phyloP scores from a whole-genome alignment of 1,284 basidiomycete genomes.

The Xerocomus nothofagi region DNA sequence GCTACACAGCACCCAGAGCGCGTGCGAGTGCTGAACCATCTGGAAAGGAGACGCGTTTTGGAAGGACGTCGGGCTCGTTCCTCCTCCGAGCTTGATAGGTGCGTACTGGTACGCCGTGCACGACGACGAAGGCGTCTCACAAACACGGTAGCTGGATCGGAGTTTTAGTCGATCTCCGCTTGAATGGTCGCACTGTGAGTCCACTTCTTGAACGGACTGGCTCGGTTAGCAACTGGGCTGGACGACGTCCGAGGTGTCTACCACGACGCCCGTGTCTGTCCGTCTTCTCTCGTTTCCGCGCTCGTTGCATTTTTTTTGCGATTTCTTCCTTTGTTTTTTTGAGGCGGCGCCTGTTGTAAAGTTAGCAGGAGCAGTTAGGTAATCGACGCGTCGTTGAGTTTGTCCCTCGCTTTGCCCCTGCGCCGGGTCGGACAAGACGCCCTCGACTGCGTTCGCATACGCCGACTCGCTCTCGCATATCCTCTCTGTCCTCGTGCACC shows the following conservation, averaged over 20 bases:
- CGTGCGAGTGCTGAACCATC: background rate
- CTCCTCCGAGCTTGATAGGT: background rate
- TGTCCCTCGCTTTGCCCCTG: conserved; percentile 28
- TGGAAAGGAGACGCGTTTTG: background rate
- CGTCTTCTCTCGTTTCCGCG: background rate
- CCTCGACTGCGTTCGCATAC: conserved; percentile 31
- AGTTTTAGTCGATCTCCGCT: conserved; percentile 19
- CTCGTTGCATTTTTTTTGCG: background rate
- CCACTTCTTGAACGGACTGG: conserved; percentile 6
- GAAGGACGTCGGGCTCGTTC: background rate
- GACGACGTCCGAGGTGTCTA: background rate
- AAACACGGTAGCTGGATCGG: conserved; percentile 5
- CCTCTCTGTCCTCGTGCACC: conserved; percentile 44
- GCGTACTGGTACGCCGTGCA: background rate
- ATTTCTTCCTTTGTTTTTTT: background rate
- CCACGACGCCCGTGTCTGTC: background rate
- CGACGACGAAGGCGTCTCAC: conserved; percentile 11
- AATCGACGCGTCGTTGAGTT: conserved; percentile 34
- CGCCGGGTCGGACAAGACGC: conserved; percentile 22
- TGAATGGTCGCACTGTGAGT: conserved; percentile 1
- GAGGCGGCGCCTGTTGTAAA: conserved; percentile 30
- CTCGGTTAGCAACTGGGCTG: conserved; percentile 16
- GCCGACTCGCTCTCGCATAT: background rate
- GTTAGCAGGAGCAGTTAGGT: conserved; percentile 21
- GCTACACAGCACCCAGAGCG: background rate